Base-by-base conservation (phyloP, 2,329 filamentous ascomycete genomes). In the Zymoseptoria tritici region DNA sequence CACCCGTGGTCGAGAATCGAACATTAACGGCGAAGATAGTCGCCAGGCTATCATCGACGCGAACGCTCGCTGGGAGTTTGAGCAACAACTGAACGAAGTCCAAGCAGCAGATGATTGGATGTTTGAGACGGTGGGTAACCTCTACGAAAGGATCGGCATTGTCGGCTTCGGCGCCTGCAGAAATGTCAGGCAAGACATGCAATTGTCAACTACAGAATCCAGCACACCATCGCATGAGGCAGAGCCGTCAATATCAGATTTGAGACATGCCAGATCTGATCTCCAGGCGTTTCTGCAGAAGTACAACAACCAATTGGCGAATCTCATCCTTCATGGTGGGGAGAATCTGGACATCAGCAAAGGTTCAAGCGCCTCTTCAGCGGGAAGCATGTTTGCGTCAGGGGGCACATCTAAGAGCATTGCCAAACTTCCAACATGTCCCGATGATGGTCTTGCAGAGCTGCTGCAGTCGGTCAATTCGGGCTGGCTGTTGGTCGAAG, bases 1-100 rank as follows among this genome's bases (percentile, higher is more conserved):
- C 42, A 80, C 84, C 19, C 80, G 83, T 56, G 82, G 83, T 29
- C 79, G 85, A 62, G 84, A 85, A 63, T 82, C 81, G 8, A 76
- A 80, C 31, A 64, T 74, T 9, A 78, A 78, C 31, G 72, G 74
- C 4, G 79, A 81, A 46, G 77, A 80, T 20, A 72, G 77, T 16
- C 63, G 68, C 19, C 67, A 72, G 60, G 64, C 70, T n/a, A 63
- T 66, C 24, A 61, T 70, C 20, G 72, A 76, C 26, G 79, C 82
- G 49, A 83, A 85, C 60, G 76, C 77, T 52, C 75, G 75, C 19
- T 83, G 79, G 67, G 79, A 82, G 64, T 80, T 80, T 60, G 79
- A 83, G 63, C 78, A 83, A 57, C 80, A 82, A 54, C 72, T 86
- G 11, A 79, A 81, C 61, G 70, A 77, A 5, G 81, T 78, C 62